Conservation (phyloP, 176 grass and related monocot species). For the Saccharum officinarum region DNA sequence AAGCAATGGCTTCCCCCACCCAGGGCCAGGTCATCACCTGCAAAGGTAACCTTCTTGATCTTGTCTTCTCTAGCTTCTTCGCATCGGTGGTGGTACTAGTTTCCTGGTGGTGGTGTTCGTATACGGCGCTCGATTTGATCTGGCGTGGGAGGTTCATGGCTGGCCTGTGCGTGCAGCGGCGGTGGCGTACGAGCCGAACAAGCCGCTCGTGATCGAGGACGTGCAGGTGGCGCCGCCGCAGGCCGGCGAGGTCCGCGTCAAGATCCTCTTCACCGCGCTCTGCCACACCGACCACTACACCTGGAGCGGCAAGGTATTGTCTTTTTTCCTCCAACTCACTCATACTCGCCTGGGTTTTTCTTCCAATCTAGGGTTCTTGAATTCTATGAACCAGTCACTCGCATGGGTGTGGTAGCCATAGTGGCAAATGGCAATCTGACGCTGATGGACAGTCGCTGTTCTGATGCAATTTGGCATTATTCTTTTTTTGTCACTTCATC, state of each 20-base stretch:
- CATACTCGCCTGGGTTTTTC: not conserved
- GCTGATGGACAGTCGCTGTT: not conserved
- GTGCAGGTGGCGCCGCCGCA: constrained; percentile 98
- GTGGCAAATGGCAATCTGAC: not conserved
- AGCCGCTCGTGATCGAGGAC: constrained; percentile 86
- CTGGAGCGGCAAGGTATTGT: constrained; percentile 93
- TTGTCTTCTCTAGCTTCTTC: not conserved
- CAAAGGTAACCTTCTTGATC: constrained; percentile 61
- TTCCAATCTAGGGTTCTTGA: constrained; percentile 39
- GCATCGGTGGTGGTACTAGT: not conserved
- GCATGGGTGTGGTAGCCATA: not conserved
- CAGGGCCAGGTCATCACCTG: constrained; percentile 95
- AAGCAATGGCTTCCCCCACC: constrained; percentile 57
- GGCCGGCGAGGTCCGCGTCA: constrained; percentile 91
- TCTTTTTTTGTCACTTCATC: not conserved
- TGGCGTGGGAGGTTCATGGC: not conserved
- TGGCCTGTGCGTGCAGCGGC: constrained; percentile 53
- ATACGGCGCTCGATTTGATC: constrained; percentile 31
- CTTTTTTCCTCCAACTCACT: not conserved
- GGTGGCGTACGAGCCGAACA: constrained; percentile 89
- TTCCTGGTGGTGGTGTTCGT: not conserved
- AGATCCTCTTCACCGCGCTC: constrained; percentile 88
- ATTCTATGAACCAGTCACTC: not conserved
- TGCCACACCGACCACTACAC: constrained; percentile 99
- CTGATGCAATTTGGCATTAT: not conserved